Base-by-base conservation (phyloP, 352 stramenopile species). In the Phytophthora colocasiae region DNA sequence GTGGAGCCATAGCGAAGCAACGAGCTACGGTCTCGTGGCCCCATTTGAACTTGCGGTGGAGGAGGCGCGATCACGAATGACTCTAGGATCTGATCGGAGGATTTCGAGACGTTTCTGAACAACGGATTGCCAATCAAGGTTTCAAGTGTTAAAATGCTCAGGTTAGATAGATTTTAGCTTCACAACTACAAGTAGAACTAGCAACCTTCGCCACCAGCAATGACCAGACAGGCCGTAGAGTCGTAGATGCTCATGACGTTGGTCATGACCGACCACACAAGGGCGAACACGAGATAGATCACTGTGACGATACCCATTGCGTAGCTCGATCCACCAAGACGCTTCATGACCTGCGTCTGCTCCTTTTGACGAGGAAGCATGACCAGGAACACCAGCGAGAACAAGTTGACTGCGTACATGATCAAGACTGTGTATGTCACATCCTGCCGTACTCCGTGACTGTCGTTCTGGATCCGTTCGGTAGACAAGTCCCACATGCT, bases 321-420 rank as follows among this genome's bases (percentile, higher is more conserved):
- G 46, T 72, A 73, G 48, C 71, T 83, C 15, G 72, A 88, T 45
- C 79, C 79, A 15, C 80, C 83, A 32, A 81, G 65, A 39, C 72
- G 73, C 75, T 91, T 91, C 64, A 92, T 80, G 40, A 78, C 62
- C 62, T 89, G 83, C 1, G 81, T 81, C 59, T 89, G 66, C 48
- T 80, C 70, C 63, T 92, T 92, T 66, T 92, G 83, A 3, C 77
- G 77, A 29, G 83, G 83, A 40, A 92, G 74, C 56, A 89, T 71
- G 4, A 78, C 26, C 34, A 92, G 62, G 47, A 81, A 87, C 19
- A 49, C 46, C 10, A 90, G 64, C 39, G 80, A 86, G 32, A 83
- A 63, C 24, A 92, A 52, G 38, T 87, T 84, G 60, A 77, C 41
- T 40, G 24, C 54, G 60, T 82, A 89, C 73, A 84, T 83, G 63